Evolutionary conservation across 202 grass and related monocot species (phyloP), one percentile per base, ranked within the genome.

Genomic region (Eragrostis tef): DNA sequence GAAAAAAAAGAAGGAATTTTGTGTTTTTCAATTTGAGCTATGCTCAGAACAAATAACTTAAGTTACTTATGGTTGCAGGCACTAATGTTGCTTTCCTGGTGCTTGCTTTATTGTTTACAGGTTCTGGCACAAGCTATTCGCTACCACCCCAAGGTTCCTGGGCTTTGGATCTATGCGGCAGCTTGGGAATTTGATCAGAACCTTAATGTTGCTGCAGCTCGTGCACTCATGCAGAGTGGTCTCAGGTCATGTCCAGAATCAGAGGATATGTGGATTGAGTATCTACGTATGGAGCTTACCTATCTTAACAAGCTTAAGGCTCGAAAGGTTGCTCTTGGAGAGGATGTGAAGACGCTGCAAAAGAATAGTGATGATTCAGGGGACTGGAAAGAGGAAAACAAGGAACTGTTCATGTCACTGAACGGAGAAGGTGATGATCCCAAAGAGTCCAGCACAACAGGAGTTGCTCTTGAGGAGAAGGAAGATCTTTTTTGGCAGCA

Each of bases 171-270:
- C 25, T 97, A 97, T 73, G 91, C 95, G 0, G 92, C 95, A 61
- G 88, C 95, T 31, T 98, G 92, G 92, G 95, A 98, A 86, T 98
- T 98, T n/a, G 92, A 98, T 36, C 90, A 93, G 64, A 93, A 98
- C 87, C 83, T 98, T 27, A 98, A 98, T 77, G 95, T 94, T 11
- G 79, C 84, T 9, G 92, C 95, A 22, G 95, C 92, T 77, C 92
- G 95, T 84, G 90, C 92, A 50, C 84, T 98, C 15, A 98, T 98
- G 95, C 95, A 94, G 59, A 94, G 84, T 42, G 92, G 92, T 79
- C 90, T 98, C 53, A 93, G 95, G 82, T 84, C 88, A 53, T 94
- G 92, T 86, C 87, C 88, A 10, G 80, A 91, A 58, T 93, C 95
- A 47, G 92, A 98, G 79, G 95, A 94, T 84, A 86, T 98, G 58